A percentile compares a stretch with the other conserved stretches of the same genome.
phyloP scores from a whole-genome alignment of 805 yeast species.

The Yarrowia phangngaensis region DNA sequence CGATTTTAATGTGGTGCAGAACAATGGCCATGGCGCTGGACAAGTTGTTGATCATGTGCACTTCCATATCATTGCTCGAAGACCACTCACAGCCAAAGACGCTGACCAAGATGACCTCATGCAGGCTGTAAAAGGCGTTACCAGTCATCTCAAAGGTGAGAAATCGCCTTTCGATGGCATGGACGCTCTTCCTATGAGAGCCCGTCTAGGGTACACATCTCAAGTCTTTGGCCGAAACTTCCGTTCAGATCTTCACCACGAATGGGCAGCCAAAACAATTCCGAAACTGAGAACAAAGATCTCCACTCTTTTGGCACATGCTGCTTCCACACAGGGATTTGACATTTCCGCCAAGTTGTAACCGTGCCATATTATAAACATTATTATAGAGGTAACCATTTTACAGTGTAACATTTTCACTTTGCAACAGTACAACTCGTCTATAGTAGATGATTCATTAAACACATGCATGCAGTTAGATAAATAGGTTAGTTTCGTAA shows the following conservation, averaged over 20 bases:
- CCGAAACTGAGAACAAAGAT: conserved; percentile 29
- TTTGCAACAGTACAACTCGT: no score
- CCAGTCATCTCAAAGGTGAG: conserved; percentile 10
- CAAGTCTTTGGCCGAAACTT: conserved; percentile 38
- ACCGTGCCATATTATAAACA: not conserved
- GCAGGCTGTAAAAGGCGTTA: conserved; percentile 22
- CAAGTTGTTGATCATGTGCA: conserved; percentile 93
- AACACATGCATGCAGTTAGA: conserved; percentile 26
- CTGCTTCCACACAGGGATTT: conserved; percentile 25
- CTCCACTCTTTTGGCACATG: conserved; percentile 23
- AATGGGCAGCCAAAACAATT: conserved; percentile 28
- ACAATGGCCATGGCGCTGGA: conserved; percentile 83
- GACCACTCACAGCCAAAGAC: conserved; percentile 16
- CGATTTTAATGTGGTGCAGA: conserved; percentile 41
- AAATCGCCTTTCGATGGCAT: conserved; percentile 1
- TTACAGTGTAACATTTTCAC: no score
- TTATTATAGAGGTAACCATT: no score
- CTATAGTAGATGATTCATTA: conserved; percentile 17
- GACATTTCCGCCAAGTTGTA: conserved; percentile 25
- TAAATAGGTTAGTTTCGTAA: conserved; percentile 26
- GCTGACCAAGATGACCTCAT: conserved; percentile 12
- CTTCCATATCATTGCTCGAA: conserved; percentile 79
- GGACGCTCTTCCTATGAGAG: conserved; percentile 24
- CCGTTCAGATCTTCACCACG: conserved; percentile 38
- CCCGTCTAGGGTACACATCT: conserved; percentile 32